Base-by-base conservation (phyloP, 768 basidiomycete species). In the Boletus sensibilis region DNA sequence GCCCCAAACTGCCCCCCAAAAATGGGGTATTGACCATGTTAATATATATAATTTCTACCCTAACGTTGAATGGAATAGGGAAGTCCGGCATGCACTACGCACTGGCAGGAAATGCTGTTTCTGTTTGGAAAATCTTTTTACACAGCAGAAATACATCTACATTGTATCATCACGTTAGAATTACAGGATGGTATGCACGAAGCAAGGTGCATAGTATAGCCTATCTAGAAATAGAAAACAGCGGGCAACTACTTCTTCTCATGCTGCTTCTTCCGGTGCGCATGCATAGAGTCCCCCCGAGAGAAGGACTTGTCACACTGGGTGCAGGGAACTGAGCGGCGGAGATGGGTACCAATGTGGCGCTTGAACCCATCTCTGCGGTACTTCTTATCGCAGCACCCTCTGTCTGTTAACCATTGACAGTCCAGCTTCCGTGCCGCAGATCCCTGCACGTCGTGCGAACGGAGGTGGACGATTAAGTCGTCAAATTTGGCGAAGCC, bases 331-430 rank as follows among this genome's bases (percentile, higher is more conserved):
- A 51, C 43, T 2, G 31, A 35, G 11, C 0, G 5, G 0, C 47
- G 7, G 0, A 55, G 3, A 11, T 68, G 69, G 0, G 10, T 37
- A 0, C 13, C 37, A 0, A 60, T 55, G 25, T 70, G 66, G 0
- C 64, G 59, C 0, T 45, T 41, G 8, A 60, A 38, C 0, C 8
- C 37, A 9, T 58, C 43, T 2, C 66, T 41, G 4, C 60, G 55
- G 12, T 6, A 41, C 1, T 18, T 0, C 0, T 39, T 18, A 5
- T 25, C 20, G n/a, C 65, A 66, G 13, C 0, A 0, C 0, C 25
- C 23, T 2, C 8, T 0, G 0, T 18, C 4, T 0, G 21, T 23
- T 20, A 12, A 1, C 65, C 65, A 66, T 2, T 25, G 31, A 25
- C 62, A 65, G 4, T 3, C 1, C 1, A 63, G 1, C 38, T 1